Evolutionary conservation across 164 flowering plant genomes (phyloP).

Genomic region (Vitis rupestris): DNA sequence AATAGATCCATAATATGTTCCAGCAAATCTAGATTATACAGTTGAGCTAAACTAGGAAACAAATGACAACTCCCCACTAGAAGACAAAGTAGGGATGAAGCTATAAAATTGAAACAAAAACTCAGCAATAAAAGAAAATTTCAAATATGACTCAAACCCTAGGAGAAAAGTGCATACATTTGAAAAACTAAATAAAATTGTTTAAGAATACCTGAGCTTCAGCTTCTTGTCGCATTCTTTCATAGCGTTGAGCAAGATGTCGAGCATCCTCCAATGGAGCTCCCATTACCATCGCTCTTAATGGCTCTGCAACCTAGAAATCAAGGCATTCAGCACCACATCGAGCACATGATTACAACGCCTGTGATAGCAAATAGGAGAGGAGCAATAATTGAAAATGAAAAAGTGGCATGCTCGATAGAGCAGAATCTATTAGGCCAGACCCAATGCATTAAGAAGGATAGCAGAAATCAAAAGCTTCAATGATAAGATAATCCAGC

Average conservation of each 20-base stretch:
- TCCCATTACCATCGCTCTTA: constrained; percentile 69
- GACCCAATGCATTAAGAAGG: background rate
- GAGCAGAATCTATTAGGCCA: background rate
- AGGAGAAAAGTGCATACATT: background rate
- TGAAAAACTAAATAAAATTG: background rate
- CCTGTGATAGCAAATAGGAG: background rate
- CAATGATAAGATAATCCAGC: no score
- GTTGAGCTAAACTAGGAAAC: background rate
- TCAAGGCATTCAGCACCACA: constrained; percentile 4
- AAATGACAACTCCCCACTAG: background rate
- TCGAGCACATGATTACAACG: background rate
- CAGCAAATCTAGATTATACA: background rate
- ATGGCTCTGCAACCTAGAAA: constrained; percentile 68
- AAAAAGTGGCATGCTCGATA: background rate
- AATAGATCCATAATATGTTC: background rate
- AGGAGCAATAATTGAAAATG: background rate
- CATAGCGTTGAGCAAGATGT: constrained; percentile 75
- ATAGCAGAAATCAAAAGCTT: background rate
- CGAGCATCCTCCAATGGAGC: constrained; percentile 85
- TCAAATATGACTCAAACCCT: background rate
- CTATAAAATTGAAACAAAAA: background rate
- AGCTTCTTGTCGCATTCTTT: constrained; percentile 73
- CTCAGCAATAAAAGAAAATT: background rate
- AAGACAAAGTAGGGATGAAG: background rate
- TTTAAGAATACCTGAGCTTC: constrained; percentile 59